Percentiles rank a stretch among this genome's conserved stretches.
These are phyloP conservation scores for Ustilago nuda DNA, from an alignment of 1,284 basidiomycete species.

Conservation along the genomic window DNA sequence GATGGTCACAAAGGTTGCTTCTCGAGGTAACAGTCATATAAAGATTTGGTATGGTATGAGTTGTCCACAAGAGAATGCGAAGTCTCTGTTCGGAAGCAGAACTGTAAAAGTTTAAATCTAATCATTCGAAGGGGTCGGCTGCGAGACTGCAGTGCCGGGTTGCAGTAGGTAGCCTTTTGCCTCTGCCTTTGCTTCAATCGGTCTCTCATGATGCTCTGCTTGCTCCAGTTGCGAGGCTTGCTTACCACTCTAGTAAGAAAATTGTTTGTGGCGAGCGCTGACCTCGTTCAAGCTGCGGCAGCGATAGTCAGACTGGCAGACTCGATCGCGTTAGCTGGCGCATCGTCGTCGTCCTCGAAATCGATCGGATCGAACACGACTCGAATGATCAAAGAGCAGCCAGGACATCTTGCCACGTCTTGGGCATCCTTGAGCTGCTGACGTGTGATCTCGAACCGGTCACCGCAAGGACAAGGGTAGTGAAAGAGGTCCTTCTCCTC, in stretches of 20 bases:
- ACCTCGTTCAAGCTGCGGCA: conserved; percentile 22
- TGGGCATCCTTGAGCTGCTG: conserved; percentile 87
- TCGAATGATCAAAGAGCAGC: conserved; percentile 91
- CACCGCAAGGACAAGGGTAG: conserved; percentile 98
- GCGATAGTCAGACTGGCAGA: conserved; percentile 21
- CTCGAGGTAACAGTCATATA: conserved; percentile 28
- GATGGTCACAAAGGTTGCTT: not conserved
- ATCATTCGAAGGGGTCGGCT: conserved; percentile 24
- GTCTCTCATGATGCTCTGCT: not conserved
- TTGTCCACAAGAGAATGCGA: conserved; percentile 61
- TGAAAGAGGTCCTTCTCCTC: conserved; percentile 74
- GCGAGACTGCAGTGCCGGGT: not conserved
- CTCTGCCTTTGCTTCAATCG: not conserved
- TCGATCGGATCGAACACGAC: conserved; percentile 92
- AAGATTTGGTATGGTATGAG: conserved; percentile 53
- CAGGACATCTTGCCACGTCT: conserved; percentile 96
- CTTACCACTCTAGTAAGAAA: conserved; percentile 23
- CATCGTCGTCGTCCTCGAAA: conserved; percentile 50
- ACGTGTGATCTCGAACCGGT: conserved; percentile 93
- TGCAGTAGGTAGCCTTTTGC: not conserved
- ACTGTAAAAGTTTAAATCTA: conserved; percentile 51
- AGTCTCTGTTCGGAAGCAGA: conserved; percentile 60
- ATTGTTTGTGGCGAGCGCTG: not conserved
- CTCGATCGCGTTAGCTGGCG: conserved; percentile 23
- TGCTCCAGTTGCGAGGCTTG: not conserved